Conservation (phyloP, 129 eudicot genomes). For the Tagetes patula region DNA sequence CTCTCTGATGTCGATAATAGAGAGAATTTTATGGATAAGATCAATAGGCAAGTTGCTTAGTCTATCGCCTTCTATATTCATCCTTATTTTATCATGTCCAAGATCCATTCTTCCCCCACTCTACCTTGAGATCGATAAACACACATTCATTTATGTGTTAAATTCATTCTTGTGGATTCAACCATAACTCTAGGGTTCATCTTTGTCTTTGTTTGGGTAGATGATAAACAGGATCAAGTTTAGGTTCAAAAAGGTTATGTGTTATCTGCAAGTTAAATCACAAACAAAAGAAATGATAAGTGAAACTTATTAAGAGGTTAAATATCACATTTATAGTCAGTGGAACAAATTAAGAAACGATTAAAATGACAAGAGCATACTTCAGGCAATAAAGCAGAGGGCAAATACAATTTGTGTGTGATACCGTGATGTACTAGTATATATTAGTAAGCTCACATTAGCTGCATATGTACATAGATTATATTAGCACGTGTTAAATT, state of each 20-base stretch:
- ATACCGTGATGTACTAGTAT: no score
- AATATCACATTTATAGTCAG: background rate
- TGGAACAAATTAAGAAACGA: background rate
- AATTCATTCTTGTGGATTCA: background rate
- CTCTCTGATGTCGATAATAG: background rate
- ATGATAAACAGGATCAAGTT: no score
- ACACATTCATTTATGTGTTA: no score
- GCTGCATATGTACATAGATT: no score
- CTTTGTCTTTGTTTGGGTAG: background rate
- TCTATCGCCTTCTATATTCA: conserved; percentile 17
- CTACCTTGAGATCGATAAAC: background rate
- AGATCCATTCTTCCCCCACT: background rate
- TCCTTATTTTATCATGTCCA: background rate
- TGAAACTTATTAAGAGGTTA: no score
- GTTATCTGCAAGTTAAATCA: background rate
- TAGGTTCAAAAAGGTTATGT: background rate
- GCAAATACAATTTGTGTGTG: no score
- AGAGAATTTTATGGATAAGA: conserved; percentile 10
- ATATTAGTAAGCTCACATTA: no score
- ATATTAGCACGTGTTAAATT: no score
- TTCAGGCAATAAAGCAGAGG: background rate
- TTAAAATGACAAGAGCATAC: background rate
- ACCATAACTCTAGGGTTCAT: background rate
- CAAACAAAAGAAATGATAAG: background rate
- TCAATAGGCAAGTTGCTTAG: conserved; percentile 16